These are phyloP conservation scores for Halenospora varia DNA, from an alignment of 495 filamentous ascomycete genomes.

Conservation along the genomic window DNA sequence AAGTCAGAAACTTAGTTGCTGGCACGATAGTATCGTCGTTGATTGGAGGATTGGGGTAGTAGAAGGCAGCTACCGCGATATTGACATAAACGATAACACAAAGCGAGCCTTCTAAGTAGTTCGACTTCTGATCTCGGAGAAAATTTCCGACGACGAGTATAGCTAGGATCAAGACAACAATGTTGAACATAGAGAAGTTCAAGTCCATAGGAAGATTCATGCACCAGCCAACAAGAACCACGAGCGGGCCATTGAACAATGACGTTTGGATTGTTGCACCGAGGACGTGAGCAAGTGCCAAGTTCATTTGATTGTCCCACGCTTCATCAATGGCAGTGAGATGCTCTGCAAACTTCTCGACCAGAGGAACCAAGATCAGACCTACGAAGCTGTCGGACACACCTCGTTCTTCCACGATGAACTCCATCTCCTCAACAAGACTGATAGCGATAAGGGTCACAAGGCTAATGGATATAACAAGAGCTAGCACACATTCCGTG, in stretches of 20 bases:
- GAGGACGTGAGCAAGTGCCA: slow-evolving; percentile 85
- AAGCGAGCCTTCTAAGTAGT: slow-evolving; percentile 74
- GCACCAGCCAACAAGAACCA: slow-evolving; percentile 83
- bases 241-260: slow-evolving; percentile 80
- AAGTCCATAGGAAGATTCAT: slow-evolving; percentile 65
- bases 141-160: slow-evolving; percentile 86
- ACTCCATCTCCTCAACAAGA: slow-evolving; percentile 75
- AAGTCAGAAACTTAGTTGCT: too few species aligned
- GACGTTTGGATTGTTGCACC: slow-evolving; percentile 88
- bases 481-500: slow-evolving; percentile 66
- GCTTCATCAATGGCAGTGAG: slow-evolving; percentile 89
- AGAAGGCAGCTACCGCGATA: slow-evolving; percentile 58
- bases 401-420: slow-evolving; percentile 52
- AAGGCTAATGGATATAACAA: slow-evolving; percentile 61
- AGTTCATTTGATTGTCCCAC: slow-evolving; percentile 84
- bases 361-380: slow-evolving; percentile 73
- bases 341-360: slow-evolving; percentile 91
- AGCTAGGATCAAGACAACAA: slow-evolving; percentile 77
- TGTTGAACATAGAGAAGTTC: slow-evolving; percentile 84
- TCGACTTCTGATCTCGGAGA: slow-evolving; percentile 72
- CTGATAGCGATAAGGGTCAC: slow-evolving; percentile 80
- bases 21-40: too few species aligned
- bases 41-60: slow-evolving; percentile 50
- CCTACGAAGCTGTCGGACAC: slow-evolving; percentile 83
- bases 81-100: slow-evolving; percentile 68